Base-by-base conservation (phyloP, 441 rosid species). In the Gossypium laxum region DNA sequence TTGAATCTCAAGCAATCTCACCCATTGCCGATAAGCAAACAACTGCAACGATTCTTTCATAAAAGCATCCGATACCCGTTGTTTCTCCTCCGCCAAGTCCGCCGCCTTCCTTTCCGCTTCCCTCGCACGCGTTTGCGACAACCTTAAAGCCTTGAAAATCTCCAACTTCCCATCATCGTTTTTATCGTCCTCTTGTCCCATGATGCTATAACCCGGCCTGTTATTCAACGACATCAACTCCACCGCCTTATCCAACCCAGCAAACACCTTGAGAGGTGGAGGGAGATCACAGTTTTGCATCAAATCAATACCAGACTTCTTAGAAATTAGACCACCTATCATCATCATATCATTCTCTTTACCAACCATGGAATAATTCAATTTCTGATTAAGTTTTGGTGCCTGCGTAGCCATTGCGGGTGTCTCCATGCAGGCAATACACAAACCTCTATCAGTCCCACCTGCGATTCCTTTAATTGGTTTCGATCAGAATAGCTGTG, bases 281-380 rank as follows among this genome's bases (percentile, higher is more conserved):
- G 90, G 89, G 17, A 86, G 84, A 77, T 86, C 92, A 32, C 92
- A 86, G 59, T 88, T 88, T 74, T 80, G 90, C 82, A 88, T 64
- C 5, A 85, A 58, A 2, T 82, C 86, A 10, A 52, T 1, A 2
- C 80, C 76, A 0, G 82, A 69, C 67, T 75, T 82, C 3, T 61
- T 79, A 61, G 79, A 82, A 64, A 77, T 17, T 67, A 76, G 70
- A 34, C 59, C 67, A 4, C 78, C 82, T 71, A 79, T 70, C 58
- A 75, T 66, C 55, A 73, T 63, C 50, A 30, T 11, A 51, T 78
- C 83, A 12, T 73, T 76, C 48, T 82, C 78, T 3, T 50, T 56
- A 11, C 28, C 45, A 28, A 22, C 72, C 26, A 52, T 50, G 2
- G 60, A 66, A 58, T 14, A 34, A 41, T 19, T 75, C 67, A 55